Evolutionary conservation across 768 basidiomycete genomes (phyloP), one percentile per base, ranked within the genome.

Genomic region (Mycena capillaripes): DNA sequence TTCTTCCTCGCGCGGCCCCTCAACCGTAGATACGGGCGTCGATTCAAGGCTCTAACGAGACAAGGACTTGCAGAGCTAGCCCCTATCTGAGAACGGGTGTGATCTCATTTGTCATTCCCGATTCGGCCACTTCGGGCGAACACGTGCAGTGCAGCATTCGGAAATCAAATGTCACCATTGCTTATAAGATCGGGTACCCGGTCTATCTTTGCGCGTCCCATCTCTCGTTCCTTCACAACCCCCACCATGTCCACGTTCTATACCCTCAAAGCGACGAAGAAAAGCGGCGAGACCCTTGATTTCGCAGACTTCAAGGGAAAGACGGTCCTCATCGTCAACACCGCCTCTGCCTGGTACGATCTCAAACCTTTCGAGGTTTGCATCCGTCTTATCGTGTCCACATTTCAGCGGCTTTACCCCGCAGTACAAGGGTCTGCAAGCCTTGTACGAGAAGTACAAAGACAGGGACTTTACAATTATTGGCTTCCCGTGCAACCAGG

Each of bases 401-500:
- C 40, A 11, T 61, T 17, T 11, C 69, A 95, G 94, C 77, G 94
- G 94, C n/a, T 95, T 95, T 79, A 95, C 94, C 12, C 91, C 93
- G 8, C 93, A 95, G 78, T 94, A 94, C 81, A 90, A 86, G 79
- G 93, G 95, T 55, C 89, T 98, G 27, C 94, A 98, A 82, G 82
- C 83, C 21, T 84, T 97, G 21, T 89, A 97, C 81, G 88, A 96
- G 65, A 94, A 94, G 79, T 93, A 95, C 85, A 91, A 93, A 79
- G 92, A 92, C 61, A 84, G 88, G 66, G 94, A 87, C 8, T 86
- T 97, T 53, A 87, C 91, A 59, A 89, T 98, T 66, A 87, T 98
- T 61, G 96, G 96, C 3, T 97, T 97, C 87, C 97, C 97, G 14
- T 96, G 92, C 82, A 95, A 97, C 79, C 96, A 95, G 81, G 93